phyloP scores from a whole-genome alignment of 805 yeast species.

The Pichia gijzeniarum region DNA sequence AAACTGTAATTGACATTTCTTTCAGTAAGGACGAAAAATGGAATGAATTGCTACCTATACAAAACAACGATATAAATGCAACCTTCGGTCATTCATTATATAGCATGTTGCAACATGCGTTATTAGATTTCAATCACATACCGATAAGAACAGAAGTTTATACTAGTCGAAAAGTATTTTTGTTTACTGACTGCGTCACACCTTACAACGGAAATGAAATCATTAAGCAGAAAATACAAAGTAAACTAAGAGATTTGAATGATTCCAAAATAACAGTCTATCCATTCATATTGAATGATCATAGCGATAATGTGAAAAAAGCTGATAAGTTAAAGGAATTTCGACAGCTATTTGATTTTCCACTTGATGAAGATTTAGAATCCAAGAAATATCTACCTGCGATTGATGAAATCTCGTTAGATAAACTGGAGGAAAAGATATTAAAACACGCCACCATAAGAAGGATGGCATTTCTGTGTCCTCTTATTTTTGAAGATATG shows the following conservation, averaged over 20 bases:
- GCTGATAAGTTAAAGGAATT: constrained; percentile 9
- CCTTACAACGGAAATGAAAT: constrained; percentile 46
- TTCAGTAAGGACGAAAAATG: constrained; percentile 5
- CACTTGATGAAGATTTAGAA: constrained; percentile 1
- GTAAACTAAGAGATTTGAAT: constrained; percentile 53
- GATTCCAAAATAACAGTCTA: constrained; percentile 45
- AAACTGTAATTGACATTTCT: constrained; percentile 7
- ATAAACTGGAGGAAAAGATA: constrained; percentile 42
- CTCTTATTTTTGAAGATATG: constrained; percentile 47
- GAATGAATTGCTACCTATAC: constrained; percentile 26
- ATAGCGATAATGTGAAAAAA: constrained; percentile 31
- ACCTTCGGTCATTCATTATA: constrained; percentile 32
- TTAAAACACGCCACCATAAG: constrained; percentile 54
- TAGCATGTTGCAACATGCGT: constrained; percentile 42
- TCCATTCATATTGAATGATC: constrained; percentile 53
- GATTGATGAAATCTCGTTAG: constrained; percentile 36
- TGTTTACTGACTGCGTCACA: constrained; percentile 69
- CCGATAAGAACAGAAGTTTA: constrained; percentile 37
- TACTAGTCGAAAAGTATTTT: constrained; percentile 53
- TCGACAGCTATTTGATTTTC: constrained; percentile 9
- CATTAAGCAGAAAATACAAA: constrained; percentile 44
- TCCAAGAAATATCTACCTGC: constrained; percentile 25
- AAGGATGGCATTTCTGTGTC: constrained; percentile 56
- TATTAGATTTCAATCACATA: constrained; percentile 46
- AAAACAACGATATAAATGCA: constrained; percentile 17